Base-by-base conservation (phyloP, 768 basidiomycete species). In the Tulasnella sp. region DNA sequence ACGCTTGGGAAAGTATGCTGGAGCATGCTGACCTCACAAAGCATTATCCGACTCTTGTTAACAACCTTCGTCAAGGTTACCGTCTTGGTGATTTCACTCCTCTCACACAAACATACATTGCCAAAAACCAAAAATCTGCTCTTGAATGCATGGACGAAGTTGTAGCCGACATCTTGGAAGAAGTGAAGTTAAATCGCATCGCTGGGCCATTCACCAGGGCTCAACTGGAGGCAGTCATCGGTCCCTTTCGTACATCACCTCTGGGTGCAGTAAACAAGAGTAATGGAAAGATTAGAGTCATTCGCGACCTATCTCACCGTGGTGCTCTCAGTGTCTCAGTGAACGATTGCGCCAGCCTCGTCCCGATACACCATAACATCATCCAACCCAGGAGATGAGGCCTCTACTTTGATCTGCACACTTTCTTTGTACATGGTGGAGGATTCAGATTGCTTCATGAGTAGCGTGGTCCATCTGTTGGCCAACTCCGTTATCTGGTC, bases 281-380 rank as follows among this genome's bases (percentile, higher is more conserved):
- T 13, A 35, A 37, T 2, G 57, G 16, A 59, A 63, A 46, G 61
- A 62, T 28, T 61, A 65, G 51, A 58, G 64, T 54, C 56, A 64
- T 48, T 40, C 64, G 12, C 53, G 45, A 56, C 32, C 25, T 40
- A 5, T 54, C 48, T 8, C 34, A 4, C 13, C n/a, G 28, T 5
- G 39, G 41, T 13, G 13, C 33, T 19, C 5, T 25, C 8, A 37
- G 54, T 7, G 33, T 48, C 20, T 57, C 56, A 1, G 45, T 45
- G n/a, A 55, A 55, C 43, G 40, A 28, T n/a, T n/a, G n/a, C n/a
- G n/a, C n/a, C n/a, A n/a, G n/a, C n/a, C n/a, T n/a, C n/a, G n/a
- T n/a, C n/a, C n/a, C n/a, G n/a, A n/a, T n/a, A n/a, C n/a, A n/a
- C n/a, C n/a, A n/a, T n/a, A n/a, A n/a, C n/a, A n/a, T n/a, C n/a